phyloP scores from a whole-genome alignment of 306 rosid genomes.

The Prunus mongolica region DNA sequence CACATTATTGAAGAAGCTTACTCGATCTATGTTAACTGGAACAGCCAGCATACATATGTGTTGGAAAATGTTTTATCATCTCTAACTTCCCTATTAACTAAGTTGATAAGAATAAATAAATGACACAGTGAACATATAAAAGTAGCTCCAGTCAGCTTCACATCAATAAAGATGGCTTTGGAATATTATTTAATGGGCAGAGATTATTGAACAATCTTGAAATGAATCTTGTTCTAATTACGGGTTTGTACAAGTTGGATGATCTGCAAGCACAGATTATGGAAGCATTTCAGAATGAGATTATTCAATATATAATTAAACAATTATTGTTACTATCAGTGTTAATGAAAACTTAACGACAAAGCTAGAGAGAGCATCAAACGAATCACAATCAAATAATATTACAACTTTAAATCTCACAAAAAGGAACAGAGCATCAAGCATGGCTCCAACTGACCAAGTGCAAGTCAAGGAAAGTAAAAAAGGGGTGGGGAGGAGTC shows the following conservation, averaged over 20 bases:
- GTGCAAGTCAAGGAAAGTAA: conserved; percentile 15
- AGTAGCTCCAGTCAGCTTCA: conserved; percentile 11
- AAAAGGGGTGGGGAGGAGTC: neutral
- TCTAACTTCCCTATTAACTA: neutral
- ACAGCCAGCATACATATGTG: neutral
- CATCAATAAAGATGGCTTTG: conserved; percentile 10
- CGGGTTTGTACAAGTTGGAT: neutral
- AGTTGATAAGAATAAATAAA: neutral
- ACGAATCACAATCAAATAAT: neutral
- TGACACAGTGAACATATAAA: neutral
- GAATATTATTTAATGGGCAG: neutral
- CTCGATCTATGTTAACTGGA: neutral
- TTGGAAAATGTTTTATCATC: neutral
- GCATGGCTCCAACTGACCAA: conserved; percentile 29
- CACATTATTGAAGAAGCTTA: neutral
- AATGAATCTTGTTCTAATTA: conserved; percentile 2
- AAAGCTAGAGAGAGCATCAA: neutral
- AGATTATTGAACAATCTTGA: neutral
- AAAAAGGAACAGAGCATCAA: neutral
- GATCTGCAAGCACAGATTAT: neutral
- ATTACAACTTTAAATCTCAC: conserved; percentile 7
- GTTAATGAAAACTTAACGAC: neutral
- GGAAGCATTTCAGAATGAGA: neutral
- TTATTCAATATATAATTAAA: neutral
- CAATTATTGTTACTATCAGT: neutral